Evolutionary conservation across 306 rosid genomes (phyloP).

Genomic region (Cucurbita moschata): DNA sequence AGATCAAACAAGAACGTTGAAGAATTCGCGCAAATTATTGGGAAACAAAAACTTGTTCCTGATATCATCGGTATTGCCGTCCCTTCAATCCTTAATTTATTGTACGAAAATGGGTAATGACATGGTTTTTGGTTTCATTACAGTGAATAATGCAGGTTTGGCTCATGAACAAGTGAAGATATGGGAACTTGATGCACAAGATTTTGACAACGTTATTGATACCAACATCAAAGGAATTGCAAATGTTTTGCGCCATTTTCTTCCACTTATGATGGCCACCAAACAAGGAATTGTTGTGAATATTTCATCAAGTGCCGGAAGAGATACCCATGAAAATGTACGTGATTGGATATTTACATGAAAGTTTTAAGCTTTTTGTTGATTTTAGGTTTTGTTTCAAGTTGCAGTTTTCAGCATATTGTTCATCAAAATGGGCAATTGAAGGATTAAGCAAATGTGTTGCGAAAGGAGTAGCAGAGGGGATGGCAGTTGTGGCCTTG

Average conservation of each 20-base stretch:
- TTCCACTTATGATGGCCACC: constrained; percentile 43
- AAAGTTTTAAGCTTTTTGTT: too few species aligned
- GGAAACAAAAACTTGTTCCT: constrained; percentile 41
- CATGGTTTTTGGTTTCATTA: too few species aligned
- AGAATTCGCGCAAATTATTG: constrained; percentile 33
- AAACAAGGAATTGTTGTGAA: constrained; percentile 58
- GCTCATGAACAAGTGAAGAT: constrained; percentile 51
- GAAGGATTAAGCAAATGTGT: neutral
- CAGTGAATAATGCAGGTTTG: constrained; percentile 63
- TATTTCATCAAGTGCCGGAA: constrained; percentile 80
- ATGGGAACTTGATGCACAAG: constrained; percentile 63
- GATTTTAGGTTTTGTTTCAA: neutral
- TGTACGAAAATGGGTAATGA: too few species aligned
- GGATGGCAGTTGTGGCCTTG: neutral
- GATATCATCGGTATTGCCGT: constrained; percentile 33
- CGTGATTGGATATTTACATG: too few species aligned
- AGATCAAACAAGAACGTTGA: constrained; percentile 35
- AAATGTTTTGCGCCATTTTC: constrained; percentile 58
- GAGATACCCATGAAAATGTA: constrained; percentile 19
- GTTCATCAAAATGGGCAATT: neutral
- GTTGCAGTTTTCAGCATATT: neutral
- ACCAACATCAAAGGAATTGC: constrained; percentile 65
- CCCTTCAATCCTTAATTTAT: too few species aligned
- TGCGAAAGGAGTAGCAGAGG: neutral
- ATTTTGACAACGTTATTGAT: constrained; percentile 54